Evolutionary conservation across 2,329 filamentous ascomycete genomes (phyloP).

Genomic region (Pseudogymnoascus sp.): DNA sequence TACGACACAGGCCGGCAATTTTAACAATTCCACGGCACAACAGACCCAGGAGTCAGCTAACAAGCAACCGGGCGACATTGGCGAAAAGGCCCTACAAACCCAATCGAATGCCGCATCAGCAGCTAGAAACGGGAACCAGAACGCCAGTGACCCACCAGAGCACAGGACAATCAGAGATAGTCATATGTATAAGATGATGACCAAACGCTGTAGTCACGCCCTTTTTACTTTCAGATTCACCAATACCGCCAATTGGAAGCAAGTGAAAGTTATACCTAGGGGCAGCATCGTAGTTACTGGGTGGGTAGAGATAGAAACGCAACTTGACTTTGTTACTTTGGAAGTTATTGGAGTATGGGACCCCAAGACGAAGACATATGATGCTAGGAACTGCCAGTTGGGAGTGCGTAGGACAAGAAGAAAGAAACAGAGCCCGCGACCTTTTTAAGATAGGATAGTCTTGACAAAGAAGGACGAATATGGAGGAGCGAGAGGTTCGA

Average conservation of each 20-base stretch:
- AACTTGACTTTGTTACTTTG: slow-evolving; percentile 40
- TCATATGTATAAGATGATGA: slow-evolving; percentile 13
- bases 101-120: slow-evolving; percentile 12
- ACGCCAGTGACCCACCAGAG: slow-evolving; percentile 1
- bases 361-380: slow-evolving; percentile 41
- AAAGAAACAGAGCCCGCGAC: neutral
- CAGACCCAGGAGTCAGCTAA: neutral
- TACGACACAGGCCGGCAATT: neutral
- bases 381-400: slow-evolving; percentile 21
- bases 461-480: neutral
- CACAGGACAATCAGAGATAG: slow-evolving; percentile 9
- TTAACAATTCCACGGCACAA: neutral
- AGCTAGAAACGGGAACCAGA: slow-evolving; percentile 12
- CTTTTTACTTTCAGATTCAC: slow-evolving; percentile 24
- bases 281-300: slow-evolving; percentile 49
- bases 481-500: neutral
- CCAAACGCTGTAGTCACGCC: slow-evolving; percentile 21
- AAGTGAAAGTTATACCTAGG: slow-evolving; percentile 38
- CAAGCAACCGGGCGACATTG: neutral
- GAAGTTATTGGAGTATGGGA: slow-evolving; percentile 50
- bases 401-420: neutral
- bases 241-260: slow-evolving; percentile 39
- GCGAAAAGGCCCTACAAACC: slow-evolving; percentile 4
- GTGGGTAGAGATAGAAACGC: slow-evolving; percentile 45
- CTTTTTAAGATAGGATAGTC: neutral